Conservation (phyloP, 2,329 filamentous ascomycete species). For the Colletotrichum falcatum region DNA sequence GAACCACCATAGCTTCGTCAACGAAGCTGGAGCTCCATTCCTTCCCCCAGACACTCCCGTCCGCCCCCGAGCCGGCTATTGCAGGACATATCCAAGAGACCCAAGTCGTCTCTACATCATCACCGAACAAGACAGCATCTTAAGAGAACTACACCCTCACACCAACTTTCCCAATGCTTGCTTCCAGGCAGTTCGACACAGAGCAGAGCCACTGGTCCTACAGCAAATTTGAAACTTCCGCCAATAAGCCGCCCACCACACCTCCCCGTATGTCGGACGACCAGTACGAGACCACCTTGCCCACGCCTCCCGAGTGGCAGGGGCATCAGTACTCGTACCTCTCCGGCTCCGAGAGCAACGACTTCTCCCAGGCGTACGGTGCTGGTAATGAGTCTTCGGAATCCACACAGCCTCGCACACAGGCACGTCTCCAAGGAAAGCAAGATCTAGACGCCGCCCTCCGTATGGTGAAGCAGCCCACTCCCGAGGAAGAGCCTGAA, state of each 20-base stretch:
- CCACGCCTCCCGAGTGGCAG: constrained; percentile 67
- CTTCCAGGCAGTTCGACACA: constrained; percentile 65
- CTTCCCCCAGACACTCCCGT: constrained; percentile 1
- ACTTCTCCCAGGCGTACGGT: constrained; percentile 60
- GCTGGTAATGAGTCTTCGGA: constrained; percentile 55
- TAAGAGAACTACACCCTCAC: background rate
- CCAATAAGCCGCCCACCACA: constrained; percentile 56
- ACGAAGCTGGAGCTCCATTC: constrained; percentile 2
- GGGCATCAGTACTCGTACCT: constrained; percentile 66
- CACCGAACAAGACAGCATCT: constrained; percentile 39
- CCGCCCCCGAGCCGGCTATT: background rate
- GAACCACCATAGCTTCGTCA: background rate
- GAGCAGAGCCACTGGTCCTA: constrained; percentile 68
- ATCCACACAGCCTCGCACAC: constrained; percentile 53
- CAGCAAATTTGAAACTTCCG: constrained; percentile 62
- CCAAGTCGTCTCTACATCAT: constrained; percentile 21
- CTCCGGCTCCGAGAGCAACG: constrained; percentile 56
- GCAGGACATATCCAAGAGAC: constrained; percentile 35
- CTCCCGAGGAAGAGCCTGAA: constrained; percentile 52
- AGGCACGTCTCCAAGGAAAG: constrained; percentile 75
- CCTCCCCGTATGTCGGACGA: constrained; percentile 70
- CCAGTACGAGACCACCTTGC: constrained; percentile 62
- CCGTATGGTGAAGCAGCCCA: constrained; percentile 55
- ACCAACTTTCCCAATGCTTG: constrained; percentile 63
- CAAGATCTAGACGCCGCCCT: constrained; percentile 58